Evolutionary conservation across 768 basidiomycete genomes (phyloP).

Genomic region (Collybia nuda): DNA sequence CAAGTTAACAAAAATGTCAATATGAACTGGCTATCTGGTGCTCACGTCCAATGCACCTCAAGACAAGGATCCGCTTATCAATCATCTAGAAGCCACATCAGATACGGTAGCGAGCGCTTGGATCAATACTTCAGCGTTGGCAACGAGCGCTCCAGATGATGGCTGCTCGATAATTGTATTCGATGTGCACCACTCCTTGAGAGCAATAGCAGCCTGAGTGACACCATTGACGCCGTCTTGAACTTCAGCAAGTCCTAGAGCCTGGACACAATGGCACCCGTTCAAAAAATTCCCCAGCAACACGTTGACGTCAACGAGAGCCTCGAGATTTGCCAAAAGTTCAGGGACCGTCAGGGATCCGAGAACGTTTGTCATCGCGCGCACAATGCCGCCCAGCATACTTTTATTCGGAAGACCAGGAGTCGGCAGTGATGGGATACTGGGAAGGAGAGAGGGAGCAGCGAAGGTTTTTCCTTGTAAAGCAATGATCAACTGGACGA

Average conservation of each 20-base stretch:
- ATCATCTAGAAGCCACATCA: no score
- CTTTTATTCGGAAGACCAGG: slow-evolving; percentile 3
- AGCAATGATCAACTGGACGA: background rate
- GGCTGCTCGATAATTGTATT: background rate
- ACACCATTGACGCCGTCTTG: background rate
- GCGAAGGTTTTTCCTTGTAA: background rate
- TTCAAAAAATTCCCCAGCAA: background rate
- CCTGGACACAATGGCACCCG: background rate
- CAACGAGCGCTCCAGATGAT: background rate
- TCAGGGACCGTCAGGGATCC: background rate
- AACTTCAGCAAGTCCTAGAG: background rate
- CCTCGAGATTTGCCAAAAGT: slow-evolving; percentile 1
- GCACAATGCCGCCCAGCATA: background rate
- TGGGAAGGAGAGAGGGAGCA: background rate
- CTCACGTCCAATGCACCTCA: no score
- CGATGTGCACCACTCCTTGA: background rate
- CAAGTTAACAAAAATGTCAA: no score
- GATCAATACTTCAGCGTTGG: background rate
- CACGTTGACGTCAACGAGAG: background rate
- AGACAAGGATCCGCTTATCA: no score
- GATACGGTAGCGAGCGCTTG: no score
- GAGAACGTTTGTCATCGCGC: background rate
- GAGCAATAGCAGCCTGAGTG: background rate
- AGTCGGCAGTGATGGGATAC: background rate
- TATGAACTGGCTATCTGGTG: no score